These are phyloP conservation scores for Candida awuae DNA, from an alignment of 805 yeast genomes.

Conservation along the genomic window DNA sequence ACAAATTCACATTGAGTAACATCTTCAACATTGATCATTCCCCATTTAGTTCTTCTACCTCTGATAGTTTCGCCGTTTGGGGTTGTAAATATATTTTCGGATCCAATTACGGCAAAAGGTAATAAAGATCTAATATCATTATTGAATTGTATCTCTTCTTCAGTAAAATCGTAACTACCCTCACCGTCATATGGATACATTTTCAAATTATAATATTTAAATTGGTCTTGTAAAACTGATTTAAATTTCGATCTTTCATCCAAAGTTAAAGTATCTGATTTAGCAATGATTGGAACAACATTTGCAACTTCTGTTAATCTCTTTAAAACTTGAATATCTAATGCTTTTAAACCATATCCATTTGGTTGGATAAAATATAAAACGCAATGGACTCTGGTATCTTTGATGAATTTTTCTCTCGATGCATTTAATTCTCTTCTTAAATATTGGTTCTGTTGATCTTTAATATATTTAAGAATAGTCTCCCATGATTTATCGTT, in stretches of 20 bases:
- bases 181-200: constrained; percentile 71
- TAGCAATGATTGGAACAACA: constrained; percentile 93
- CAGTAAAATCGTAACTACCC: constrained; percentile 37
- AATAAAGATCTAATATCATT: constrained; percentile 66
- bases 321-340: constrained; percentile 76
- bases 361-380: constrained; percentile 87
- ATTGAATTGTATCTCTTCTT: constrained; percentile 66
- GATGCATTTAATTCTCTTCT: constrained; percentile 93
- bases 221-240: constrained; percentile 67
- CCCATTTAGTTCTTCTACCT: constrained; percentile 93
- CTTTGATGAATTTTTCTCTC: constrained; percentile 74
- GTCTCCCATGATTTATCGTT: constrained; percentile 97
- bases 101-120: constrained; percentile 94
- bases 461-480: constrained; percentile 85
- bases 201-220: constrained; percentile 60
- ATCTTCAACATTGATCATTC: constrained; percentile 87
- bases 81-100: constrained; percentile 62
- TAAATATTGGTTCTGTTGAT: constrained; percentile 84
- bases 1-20: constrained; percentile 94
- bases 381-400: constrained; percentile 89
- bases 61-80: constrained; percentile 74
- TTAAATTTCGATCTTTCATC: constrained; percentile 79
- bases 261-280: constrained; percentile 81
- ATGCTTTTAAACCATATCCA: constrained; percentile 71
- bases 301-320: constrained; percentile 84